phyloP scores from a whole-genome alignment of 1,284 basidiomycete genomes.

The Rhodotorula glutinis region DNA sequence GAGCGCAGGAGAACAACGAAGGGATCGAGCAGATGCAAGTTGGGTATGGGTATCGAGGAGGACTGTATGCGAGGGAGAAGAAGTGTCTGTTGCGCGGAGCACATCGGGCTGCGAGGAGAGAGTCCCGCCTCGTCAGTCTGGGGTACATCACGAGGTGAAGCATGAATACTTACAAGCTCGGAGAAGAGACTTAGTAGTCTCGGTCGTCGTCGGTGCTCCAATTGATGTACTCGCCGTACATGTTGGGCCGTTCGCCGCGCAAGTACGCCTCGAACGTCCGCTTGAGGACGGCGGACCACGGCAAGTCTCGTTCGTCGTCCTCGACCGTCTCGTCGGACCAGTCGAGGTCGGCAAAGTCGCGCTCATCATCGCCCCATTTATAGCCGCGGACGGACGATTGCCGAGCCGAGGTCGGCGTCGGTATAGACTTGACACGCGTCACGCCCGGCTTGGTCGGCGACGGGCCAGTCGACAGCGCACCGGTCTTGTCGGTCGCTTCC shows the following conservation, averaged over 20 bases:
- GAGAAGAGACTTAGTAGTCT: not conserved
- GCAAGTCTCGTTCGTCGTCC: constrained; percentile 63
- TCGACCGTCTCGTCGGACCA: constrained; percentile 35
- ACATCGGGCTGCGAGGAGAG: too few relatives aligned
- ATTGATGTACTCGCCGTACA: constrained; percentile 54
- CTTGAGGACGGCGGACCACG: constrained; percentile 86
- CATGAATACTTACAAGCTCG: too few relatives aligned
- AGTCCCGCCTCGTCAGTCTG: too few relatives aligned
- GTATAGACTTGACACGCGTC: not conserved
- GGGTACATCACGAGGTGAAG: too few relatives aligned
- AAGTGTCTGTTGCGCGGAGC: too few relatives aligned
- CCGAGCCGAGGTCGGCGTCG: not conserved
- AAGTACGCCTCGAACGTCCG: constrained; percentile 85
- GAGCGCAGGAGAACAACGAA: too few relatives aligned
- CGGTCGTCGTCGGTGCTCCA: constrained; percentile 22
- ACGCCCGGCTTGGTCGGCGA: constrained; percentile 34
- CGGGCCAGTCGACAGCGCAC: constrained; percentile 8
- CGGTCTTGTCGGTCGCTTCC: not conserved
- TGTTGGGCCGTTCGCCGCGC: constrained; percentile 79
- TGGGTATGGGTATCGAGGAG: too few relatives aligned
- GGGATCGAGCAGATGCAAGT: not conserved
- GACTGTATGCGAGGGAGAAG: too few relatives aligned
- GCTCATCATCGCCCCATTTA: constrained; percentile 38
- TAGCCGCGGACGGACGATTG: constrained; percentile 9
- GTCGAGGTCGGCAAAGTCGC: constrained; percentile 36